Conservation (phyloP, 2,329 filamentous ascomycete species). For the Colletotrichum lini region DNA sequence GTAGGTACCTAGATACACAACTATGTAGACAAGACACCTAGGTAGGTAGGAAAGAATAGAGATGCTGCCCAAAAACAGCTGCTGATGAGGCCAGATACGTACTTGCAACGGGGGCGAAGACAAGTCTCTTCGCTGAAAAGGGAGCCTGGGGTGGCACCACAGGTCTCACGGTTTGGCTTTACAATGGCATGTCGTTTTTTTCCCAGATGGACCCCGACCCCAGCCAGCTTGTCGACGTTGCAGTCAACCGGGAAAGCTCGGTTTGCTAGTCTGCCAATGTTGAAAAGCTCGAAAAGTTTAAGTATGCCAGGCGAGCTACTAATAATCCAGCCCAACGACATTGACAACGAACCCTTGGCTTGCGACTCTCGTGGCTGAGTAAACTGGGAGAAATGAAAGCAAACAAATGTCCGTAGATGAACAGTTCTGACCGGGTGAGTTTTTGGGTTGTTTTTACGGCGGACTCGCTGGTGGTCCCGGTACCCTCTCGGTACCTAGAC, state of each 20-base stretch:
- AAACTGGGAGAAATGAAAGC: too few relatives aligned
- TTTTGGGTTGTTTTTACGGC: too few relatives aligned
- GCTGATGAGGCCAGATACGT: neutral
- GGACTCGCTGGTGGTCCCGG: too few relatives aligned
- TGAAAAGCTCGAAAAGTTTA: neutral
- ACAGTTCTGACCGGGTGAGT: too few relatives aligned
- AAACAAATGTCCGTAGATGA: too few relatives aligned
- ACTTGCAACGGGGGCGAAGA: too few relatives aligned
- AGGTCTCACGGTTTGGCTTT: slow-evolving; percentile 24
- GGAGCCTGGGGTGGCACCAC: slow-evolving; percentile 27
- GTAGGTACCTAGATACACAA: too few relatives aligned
- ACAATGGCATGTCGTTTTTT: slow-evolving; percentile 29
- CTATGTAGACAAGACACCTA: too few relatives aligned
- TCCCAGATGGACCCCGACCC: slow-evolving; percentile 9
- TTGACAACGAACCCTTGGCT: neutral
- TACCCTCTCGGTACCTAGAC: neutral
- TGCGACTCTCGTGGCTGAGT: slow-evolving; percentile 11
- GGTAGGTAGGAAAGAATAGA: neutral
- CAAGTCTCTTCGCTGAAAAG: neutral
- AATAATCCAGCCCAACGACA: neutral
- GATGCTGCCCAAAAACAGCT: neutral
- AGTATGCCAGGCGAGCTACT: neutral
- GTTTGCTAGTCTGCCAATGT: slow-evolving; percentile 3
- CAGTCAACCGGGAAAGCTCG: slow-evolving; percentile 3
- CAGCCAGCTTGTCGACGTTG: neutral